phyloP scores from a whole-genome alignment of 2,329 filamentous ascomycete species.

The Xylariaceae sp. region DNA sequence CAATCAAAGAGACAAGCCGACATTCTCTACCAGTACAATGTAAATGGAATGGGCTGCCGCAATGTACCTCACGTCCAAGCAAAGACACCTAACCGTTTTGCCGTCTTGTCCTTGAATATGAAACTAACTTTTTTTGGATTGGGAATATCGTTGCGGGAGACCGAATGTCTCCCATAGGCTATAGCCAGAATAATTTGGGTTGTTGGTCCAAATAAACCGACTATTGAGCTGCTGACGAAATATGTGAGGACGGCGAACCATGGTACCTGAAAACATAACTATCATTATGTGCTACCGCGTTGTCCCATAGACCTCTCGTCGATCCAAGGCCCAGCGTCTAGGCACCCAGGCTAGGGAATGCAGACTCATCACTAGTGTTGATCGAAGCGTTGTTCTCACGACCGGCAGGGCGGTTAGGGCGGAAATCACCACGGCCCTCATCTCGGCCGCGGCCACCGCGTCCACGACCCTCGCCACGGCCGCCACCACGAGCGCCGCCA shows the following conservation, averaged over 20 bases:
- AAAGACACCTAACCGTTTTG: conserved; percentile 21
- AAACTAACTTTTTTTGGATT: conserved; percentile 31
- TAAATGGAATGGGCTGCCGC: conserved; percentile 24
- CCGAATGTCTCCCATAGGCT: conserved; percentile 18
- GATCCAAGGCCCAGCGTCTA: conserved; percentile 28
- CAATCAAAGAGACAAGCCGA: conserved; percentile 20
- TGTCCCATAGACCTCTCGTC: conserved; percentile 12
- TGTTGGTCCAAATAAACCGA: conserved; percentile 7
- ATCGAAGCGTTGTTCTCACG: conserved; percentile 41
- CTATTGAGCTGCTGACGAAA: conserved; percentile 16
- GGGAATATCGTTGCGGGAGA: conserved; percentile 20
- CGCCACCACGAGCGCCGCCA: conserved; percentile 45
- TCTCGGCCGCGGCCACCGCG: conserved; percentile 39
- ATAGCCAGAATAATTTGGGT: conserved; percentile 23
- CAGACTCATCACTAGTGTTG: conserved; percentile 53
- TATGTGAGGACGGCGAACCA: conserved; percentile 5
- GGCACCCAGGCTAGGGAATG: conserved; percentile 57
- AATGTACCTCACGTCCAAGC: conserved; percentile 21
- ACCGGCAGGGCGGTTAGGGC: conserved; percentile 37
- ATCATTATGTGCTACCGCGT: conserved; percentile 13
- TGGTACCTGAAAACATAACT: conserved; percentile 14
- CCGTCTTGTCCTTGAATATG: conserved; percentile 23
- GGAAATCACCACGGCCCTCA: conserved; percentile 32
- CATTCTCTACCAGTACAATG: conserved; percentile 28
- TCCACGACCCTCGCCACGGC: conserved; percentile 45